phyloP scores from a whole-genome alignment of 1,284 basidiomycete genomes.

The Cutaneotrichosporon sp. region DNA sequence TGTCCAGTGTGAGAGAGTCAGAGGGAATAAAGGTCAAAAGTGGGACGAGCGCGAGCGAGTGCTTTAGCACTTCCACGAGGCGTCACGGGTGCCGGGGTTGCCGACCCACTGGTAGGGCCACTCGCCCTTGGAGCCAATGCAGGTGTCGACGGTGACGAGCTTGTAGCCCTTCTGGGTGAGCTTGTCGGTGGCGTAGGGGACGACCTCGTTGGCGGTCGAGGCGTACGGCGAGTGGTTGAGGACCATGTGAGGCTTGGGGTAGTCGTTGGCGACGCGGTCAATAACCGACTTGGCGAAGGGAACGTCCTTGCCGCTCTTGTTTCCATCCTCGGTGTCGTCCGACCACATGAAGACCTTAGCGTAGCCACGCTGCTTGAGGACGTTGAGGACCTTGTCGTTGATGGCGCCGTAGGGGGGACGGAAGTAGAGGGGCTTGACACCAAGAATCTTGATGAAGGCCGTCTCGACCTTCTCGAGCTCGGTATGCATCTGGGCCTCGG shows the following conservation, averaged over 20 bases:
- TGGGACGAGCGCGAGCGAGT: not conserved
- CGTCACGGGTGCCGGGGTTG: constrained; percentile 33
- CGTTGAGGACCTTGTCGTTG: constrained; percentile 53
- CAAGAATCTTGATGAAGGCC: constrained; percentile 54
- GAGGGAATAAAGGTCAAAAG: not conserved
- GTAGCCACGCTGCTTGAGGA: constrained; percentile 49
- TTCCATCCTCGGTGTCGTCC: constrained; percentile 36
- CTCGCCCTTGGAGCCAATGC: constrained; percentile 39
- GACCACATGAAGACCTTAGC: constrained; percentile 47
- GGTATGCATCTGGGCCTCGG: constrained; percentile 44
- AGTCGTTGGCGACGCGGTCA: constrained; percentile 27
- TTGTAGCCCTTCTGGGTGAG: constrained; percentile 39
- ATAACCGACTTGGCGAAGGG: constrained; percentile 26
- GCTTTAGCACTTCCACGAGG: constrained; percentile 37
- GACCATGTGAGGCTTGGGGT: constrained; percentile 35
- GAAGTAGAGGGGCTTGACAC: constrained; percentile 52
- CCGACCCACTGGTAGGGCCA: constrained; percentile 43
- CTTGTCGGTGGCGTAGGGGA: constrained; percentile 33
- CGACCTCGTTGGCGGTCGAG: constrained; percentile 28
- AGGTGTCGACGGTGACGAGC: constrained; percentile 44
- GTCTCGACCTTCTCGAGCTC: constrained; percentile 52
- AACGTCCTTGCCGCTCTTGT: constrained; percentile 31
- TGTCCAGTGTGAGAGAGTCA: not conserved
- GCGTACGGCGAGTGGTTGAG: constrained; percentile 35
- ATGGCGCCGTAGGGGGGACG: constrained; percentile 52